These are phyloP conservation scores for Talaromyces rugulosus DNA, from an alignment of 2,329 filamentous ascomycete species.

Conservation along the genomic window DNA sequence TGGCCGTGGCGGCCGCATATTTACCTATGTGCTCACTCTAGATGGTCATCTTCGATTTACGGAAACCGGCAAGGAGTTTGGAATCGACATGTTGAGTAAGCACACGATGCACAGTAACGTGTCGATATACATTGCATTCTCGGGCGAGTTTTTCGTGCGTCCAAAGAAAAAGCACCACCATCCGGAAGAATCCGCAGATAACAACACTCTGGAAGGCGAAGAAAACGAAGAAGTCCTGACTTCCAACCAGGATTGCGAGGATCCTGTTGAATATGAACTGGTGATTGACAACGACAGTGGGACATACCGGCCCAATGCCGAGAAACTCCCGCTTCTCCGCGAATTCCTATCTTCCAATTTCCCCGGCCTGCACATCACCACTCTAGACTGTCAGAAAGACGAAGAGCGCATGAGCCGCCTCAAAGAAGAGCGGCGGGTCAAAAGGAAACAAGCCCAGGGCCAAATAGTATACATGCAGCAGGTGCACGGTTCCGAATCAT, in stretches of 20 bases:
- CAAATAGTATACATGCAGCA: conserved; percentile 53
- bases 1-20: conserved; percentile 79
- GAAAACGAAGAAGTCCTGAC: neutral
- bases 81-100: conserved; percentile 87
- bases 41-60: conserved; percentile 87
- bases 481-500: conserved; percentile 36
- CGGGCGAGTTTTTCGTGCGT: conserved; percentile 88
- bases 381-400: conserved; percentile 68
- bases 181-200: conserved; percentile 29
- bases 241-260: conserved; percentile 24
- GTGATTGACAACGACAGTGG: conserved; percentile 94
- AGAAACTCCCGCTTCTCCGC: conserved; percentile 67
- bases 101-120: conserved; percentile 97
- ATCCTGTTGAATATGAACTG: conserved; percentile 68
- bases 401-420: conserved; percentile 67
- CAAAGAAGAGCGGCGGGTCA: conserved; percentile 70
- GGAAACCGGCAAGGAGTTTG: conserved; percentile 92
- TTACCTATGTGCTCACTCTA: conserved; percentile 86
- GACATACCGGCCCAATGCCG: conserved; percentile 83
- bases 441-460: conserved; percentile 62
- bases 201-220: neutral
- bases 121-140: conserved; percentile 83
- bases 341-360: conserved; percentile 68
- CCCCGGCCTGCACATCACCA: conserved; percentile 69
- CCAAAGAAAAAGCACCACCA: conserved; percentile 51